Base-by-base conservation (phyloP, 345 rosid species). In the Aurinia saxatilis region DNA sequence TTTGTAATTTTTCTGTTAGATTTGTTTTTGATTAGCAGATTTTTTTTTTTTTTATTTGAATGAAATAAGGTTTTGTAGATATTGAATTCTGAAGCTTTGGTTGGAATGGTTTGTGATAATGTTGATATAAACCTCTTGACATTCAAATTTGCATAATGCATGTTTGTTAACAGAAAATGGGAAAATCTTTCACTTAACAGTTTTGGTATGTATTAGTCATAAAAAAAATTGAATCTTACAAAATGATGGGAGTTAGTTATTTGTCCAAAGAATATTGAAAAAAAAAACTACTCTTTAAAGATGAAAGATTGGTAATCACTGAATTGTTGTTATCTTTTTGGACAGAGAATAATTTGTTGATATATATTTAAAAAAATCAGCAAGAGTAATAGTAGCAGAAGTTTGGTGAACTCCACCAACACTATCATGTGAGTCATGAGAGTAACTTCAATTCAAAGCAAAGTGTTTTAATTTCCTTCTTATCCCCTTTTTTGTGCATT, bases 361-460 rank as follows among this genome's bases (percentile, higher is more conserved):
- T 42, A 65, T 58, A 15, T 67, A 19, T 50, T 41, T 49, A 8
- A 14, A 8, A 14, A 39, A 50, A 33, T 2, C 21, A 34, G 46
- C 14, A 35, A 39, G 35, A 52, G 51, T 30, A 39, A n/a, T n/a
- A 52, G 51, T 38, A 39, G 63, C 13, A 55, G 23, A 47, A 44
- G 67, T 60, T 60, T 60, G 61, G 67, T 60, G 62, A 68, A 37
- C 63, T 45, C 15, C 10, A 53, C 13, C 55, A 70, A 62, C 38
- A 63, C 58, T n/a, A 37, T 70, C 68, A 70, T 70, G 74, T 48
- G 74, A 55, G 37, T 33, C 68, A 62, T 63, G 74, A 70, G 74
- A 38, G 69, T 63, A 14, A 63, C 74, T 63, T 70, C 74, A 55
- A 70, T 70, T 9, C 63, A 63, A 70, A 63, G 74, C 69, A 55